phyloP scores from a whole-genome alignment of 2,329 filamentous ascomycete genomes.

The Fusarium sp. region DNA sequence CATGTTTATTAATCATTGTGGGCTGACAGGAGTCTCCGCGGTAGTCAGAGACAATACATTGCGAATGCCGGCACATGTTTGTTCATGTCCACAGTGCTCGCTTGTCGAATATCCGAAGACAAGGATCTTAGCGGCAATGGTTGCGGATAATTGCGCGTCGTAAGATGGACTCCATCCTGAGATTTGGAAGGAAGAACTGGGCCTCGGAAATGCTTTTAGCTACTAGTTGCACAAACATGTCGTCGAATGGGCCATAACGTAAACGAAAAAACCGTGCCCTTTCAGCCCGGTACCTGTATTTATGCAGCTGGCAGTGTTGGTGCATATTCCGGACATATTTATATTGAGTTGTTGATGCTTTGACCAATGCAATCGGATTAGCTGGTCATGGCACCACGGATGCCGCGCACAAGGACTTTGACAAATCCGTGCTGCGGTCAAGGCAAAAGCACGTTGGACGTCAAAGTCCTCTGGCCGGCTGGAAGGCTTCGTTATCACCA shows the following conservation, averaged over 20 bases:
- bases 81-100: background rate
- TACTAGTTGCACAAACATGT: slow-evolving; percentile 31
- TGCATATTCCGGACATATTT: background rate
- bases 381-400: slow-evolving; percentile 11
- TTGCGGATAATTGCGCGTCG: background rate
- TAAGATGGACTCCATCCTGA: slow-evolving; percentile 4
- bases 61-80: background rate
- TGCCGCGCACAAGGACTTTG: background rate
- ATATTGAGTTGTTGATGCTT: background rate
- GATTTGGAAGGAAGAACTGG: background rate
- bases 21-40: slow-evolving; percentile 2
- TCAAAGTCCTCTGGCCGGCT: slow-evolving; percentile 8
- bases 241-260: slow-evolving; percentile 8
- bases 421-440: slow-evolving; percentile 5
- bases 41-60: slow-evolving; percentile 12
- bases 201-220: slow-evolving; percentile 6
- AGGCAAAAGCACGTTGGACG: background rate
- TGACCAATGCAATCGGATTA: slow-evolving; percentile 21
- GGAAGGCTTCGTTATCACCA: slow-evolving; percentile 23
- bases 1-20: background rate
- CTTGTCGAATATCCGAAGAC: background rate
- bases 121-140: slow-evolving; percentile 1
- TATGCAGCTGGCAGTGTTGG: slow-evolving; percentile 2
- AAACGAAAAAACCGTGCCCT: background rate
- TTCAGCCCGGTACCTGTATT: slow-evolving; percentile 6